Base-by-base conservation (phyloP, 768 basidiomycete species). In the Tricholoma terreum region DNA sequence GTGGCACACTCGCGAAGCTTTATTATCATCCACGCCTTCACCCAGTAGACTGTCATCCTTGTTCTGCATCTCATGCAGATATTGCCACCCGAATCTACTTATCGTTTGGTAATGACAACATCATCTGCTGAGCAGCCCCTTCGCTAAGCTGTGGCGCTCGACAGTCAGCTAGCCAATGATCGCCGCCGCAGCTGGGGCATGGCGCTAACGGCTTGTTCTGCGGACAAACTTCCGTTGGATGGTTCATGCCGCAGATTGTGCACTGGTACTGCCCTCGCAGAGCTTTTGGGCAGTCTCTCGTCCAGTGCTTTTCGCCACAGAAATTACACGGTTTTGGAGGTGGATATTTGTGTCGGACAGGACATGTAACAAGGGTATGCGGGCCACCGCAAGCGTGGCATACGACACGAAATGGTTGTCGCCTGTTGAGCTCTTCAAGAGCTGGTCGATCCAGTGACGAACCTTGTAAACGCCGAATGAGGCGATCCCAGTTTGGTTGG, bases 101-200 rank as follows among this genome's bases (percentile, higher is more conserved):
- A 9, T 56, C 46, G 27, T 52, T 54, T 40, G 21, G 34, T 0
- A 59, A 3, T 14, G 61, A 58, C 10, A 66, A 12, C 53, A 46
- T 54, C 14, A 62, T 21, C 22, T 48, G 34, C 46, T 48, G 43
- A 11, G 62, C 63, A 36, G 49, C 52, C 7, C 31, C 35, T 3
- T 10, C 10, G 0, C 60, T 57, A 15, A 65, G 4, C 40, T 63
- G 64, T n/a, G 56, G 54, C 43, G 60, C 46, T 3, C 58, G 57
- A 57, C 64, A 67, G 42, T 65, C 64, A 10, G 31, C 30, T 14
- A 62, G 9, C 64, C 62, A 65, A 48, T 67, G 66, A 2, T 49
- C n/a, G 6, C 59, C 66, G 9, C 56, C 50, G 52, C 66, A 67
- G 5, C 57, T 59, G 12, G 59, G 56, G 40, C 58, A 59, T 9